These are phyloP conservation scores for Lodderomyces oxycetoniae DNA, from an alignment of 1,139 yeast genomes.

Conservation along the genomic window DNA sequence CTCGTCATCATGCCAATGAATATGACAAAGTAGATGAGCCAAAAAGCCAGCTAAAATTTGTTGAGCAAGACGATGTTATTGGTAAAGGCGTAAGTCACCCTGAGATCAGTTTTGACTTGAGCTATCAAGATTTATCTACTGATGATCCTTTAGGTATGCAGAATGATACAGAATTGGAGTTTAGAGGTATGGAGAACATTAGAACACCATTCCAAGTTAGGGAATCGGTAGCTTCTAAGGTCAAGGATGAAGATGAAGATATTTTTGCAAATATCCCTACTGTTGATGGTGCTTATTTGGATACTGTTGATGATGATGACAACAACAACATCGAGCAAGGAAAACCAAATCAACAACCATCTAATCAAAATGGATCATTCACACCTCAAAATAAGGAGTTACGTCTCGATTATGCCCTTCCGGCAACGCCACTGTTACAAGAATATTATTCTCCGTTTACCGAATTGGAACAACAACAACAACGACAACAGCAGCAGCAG, in stretches of 20 bases:
- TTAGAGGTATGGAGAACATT: constrained; percentile 12
- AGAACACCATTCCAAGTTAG: not conserved
- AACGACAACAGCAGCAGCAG: not conserved
- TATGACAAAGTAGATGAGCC: not conserved
- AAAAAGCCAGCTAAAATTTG: constrained; percentile 3
- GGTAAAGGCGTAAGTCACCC: constrained; percentile 7
- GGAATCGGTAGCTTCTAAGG: not conserved
- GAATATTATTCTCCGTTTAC: no score
- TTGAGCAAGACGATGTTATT: not conserved
- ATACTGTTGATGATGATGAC: constrained; percentile 1
- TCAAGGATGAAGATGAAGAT: constrained; percentile 5
- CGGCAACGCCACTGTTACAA: not conserved
- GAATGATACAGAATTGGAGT: not conserved
- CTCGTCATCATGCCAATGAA: not conserved
- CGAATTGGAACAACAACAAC: not conserved
- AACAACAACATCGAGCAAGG: constrained; percentile 1
- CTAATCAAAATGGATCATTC: not conserved
- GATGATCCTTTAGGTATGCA: constrained; percentile 38
- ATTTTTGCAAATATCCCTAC: constrained; percentile 3
- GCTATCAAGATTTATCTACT: constrained; percentile 38
- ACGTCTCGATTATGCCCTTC: constrained; percentile 1
- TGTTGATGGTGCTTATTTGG: constrained; percentile 4
- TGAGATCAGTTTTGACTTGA: constrained; percentile 40
- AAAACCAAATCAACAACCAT: constrained; percentile 2
- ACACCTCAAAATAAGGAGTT: constrained; percentile 3